Conservation (phyloP, 192 early-diverging fungal species). For the Coemansia sp. region DNA sequence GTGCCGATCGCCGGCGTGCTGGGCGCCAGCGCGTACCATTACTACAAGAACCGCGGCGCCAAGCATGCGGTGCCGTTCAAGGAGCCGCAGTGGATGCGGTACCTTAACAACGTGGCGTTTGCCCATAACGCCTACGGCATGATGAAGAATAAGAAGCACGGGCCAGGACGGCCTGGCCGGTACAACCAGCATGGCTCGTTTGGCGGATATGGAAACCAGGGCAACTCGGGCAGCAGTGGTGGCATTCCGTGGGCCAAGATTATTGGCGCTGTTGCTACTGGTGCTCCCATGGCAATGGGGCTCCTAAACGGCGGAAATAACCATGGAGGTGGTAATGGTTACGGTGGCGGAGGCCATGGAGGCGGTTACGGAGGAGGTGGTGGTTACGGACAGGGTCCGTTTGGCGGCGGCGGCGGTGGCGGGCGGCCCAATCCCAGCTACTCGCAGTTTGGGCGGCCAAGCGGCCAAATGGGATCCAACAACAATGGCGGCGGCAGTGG, state of each 20-base stretch:
- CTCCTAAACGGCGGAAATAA: background rate
- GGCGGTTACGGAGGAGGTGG: constrained; percentile 48
- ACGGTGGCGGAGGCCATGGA: constrained; percentile 12
- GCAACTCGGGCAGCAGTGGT: background rate
- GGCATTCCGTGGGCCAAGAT: constrained; percentile 25
- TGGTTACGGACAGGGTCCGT: constrained; percentile 34
- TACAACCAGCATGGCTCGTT: background rate
- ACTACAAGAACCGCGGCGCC: constrained; percentile 14
- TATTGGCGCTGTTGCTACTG: constrained; percentile 21
- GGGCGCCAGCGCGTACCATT: constrained; percentile 35
- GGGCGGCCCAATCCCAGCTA: constrained; percentile 8
- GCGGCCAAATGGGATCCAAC: constrained; percentile 9
- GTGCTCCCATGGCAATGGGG: background rate
- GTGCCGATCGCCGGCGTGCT: constrained; percentile 32
- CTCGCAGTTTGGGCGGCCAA: constrained; percentile 16
- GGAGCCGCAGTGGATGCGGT: constrained; percentile 37
- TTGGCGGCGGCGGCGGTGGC: constrained; percentile 8
- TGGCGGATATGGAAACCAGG: background rate
- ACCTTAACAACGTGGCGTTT: constrained; percentile 23
- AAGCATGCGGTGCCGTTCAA: constrained; percentile 16
- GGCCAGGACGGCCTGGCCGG: background rate
- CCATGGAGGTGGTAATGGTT: background rate
- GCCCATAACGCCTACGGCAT: constrained; percentile 26
- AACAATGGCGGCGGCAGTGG: constrained; percentile 6
- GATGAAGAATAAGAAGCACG: background rate